Percentiles rank a stretch among this genome's conserved stretches.
Conservation (phyloP, 352 stramenopile genomes). For the Elongisporangium anandrum region DNA sequence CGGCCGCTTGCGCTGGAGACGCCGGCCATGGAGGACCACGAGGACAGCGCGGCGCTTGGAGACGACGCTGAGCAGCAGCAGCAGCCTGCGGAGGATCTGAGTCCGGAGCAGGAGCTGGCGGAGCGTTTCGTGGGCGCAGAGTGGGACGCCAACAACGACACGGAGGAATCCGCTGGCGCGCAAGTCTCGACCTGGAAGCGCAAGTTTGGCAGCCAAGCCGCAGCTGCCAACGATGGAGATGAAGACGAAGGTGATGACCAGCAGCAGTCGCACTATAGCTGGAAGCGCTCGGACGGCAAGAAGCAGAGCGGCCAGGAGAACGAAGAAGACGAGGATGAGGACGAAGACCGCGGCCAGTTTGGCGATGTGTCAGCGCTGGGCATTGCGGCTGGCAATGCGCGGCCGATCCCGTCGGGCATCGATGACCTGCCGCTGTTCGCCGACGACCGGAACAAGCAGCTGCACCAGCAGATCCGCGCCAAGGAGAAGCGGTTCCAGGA, state of each 20-base stretch:
- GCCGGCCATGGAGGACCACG: conserved; percentile 4
- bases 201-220: conserved; percentile 7
- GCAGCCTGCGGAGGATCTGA: background rate
- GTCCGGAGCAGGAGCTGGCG: background rate
- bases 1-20: background rate
- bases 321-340: conserved; percentile 28
- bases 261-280: conserved; percentile 39
- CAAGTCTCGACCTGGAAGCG: conserved; percentile 8
- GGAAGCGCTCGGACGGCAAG: conserved; percentile 54
- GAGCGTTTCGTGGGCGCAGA: background rate
- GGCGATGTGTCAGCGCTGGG: conserved; percentile 9
- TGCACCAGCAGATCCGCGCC: conserved; percentile 75
- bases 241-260: conserved; percentile 15
- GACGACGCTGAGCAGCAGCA: background rate
- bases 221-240: conserved; percentile 12
- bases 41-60: background rate
- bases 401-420: conserved; percentile 65
- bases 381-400: conserved; percentile 10
- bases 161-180: conserved; percentile 5
- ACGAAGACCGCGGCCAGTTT: conserved; percentile 19
- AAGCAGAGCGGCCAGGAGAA: conserved; percentile 19
- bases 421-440: conserved; percentile 88
- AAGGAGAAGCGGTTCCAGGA: conserved; percentile 70
- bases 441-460: conserved; percentile 80
- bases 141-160: conserved; percentile 11